phyloP scores from a whole-genome alignment of 2,329 filamentous ascomycete species.

The Penicillium sp. region DNA sequence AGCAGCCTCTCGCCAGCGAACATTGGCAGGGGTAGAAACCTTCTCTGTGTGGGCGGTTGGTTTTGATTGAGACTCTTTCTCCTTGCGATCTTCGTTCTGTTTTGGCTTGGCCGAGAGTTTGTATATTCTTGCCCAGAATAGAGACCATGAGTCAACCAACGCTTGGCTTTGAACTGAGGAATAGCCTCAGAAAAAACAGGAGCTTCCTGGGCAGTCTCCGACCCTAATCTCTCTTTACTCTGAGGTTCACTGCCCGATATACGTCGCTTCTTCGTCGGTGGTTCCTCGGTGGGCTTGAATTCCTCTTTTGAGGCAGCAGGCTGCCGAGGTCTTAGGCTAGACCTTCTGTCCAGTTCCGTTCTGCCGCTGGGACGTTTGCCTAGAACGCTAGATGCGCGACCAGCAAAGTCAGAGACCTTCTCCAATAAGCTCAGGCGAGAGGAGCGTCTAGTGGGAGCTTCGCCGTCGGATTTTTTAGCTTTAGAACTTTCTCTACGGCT shows the following conservation, averaged over 20 bases:
- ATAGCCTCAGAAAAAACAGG: conserved; percentile 25
- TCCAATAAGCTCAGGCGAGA: conserved; percentile 49
- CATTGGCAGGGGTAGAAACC: conserved; percentile 74
- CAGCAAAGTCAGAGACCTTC: conserved; percentile 51
- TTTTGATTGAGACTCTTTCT: conserved; percentile 34
- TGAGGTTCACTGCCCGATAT: conserved; percentile 43
- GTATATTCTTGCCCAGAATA: conserved; percentile 78
- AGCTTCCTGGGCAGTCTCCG: conserved; percentile 28
- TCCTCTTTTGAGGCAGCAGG: conserved; percentile 33
- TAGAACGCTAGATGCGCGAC: conserved; percentile 57
- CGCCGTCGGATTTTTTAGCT: conserved; percentile 30
- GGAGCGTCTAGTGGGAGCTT: conserved; percentile 45
- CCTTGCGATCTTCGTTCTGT: conserved; percentile 48
- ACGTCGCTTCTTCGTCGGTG: conserved; percentile 48
- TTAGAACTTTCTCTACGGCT: conserved; percentile 28
- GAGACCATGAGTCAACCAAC: conserved; percentile 80
- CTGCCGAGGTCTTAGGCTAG: conserved; percentile 61
- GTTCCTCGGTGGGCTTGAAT: conserved; percentile 26
- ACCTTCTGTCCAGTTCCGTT: conserved; percentile 59
- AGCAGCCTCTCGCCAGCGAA: conserved; percentile 75
- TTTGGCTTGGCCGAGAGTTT: conserved; percentile 54
- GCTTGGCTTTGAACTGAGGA: conserved; percentile 61
- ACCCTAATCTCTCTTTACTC: conserved; percentile 28
- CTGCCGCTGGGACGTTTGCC: conserved; percentile 66
- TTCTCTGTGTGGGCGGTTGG: conserved; percentile 38